Evolutionary conservation across 768 basidiomycete genomes (phyloP), one percentile per base, ranked within the genome.

Genomic region (Pleurotus sapidus): DNA sequence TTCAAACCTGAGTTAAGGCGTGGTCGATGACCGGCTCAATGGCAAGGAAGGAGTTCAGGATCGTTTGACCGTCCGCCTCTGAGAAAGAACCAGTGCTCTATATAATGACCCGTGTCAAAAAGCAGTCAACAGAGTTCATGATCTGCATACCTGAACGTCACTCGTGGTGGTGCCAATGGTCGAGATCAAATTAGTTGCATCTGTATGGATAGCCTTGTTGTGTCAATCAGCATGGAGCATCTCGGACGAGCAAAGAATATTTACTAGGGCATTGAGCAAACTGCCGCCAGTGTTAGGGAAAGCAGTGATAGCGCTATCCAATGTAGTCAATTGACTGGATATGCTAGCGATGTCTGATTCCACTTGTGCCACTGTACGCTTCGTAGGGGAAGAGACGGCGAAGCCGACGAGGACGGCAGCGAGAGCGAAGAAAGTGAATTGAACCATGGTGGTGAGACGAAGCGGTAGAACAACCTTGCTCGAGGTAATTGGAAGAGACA

Each of bases 241-340:
- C 9, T 18, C 39, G 23, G 2, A 27, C 14, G 11, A n/a, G 25
- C 30, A 17, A 46, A 7, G 9, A 12, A 4, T 1, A 48, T 59
- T 2, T 46, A 70, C 70, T 23, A 71, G 49, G 12, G 68, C 70
- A 23, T 55, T 60, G 23, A 53, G 8, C 40, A 69, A 61, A 27
- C 58, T 64, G 38, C 67, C 68, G 4, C 69, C 69, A 40, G 65
- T 66, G 27, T 34, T 20, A 0, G 71, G 72, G 63, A 69, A 72
- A 3, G 62, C 67, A 2, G 49, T 65, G 55, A 71, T 67, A 45
- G 60, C 55, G 51, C 56, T 67, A 63, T 70, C 66, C 12, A 74
- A 61, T 14, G 62, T 60, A 15, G 61, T 64, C 2, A 70, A 60
- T 48, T 67, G 64, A 0, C 63, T 53, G 4, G 63, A 51, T 46